Base-by-base conservation (phyloP, 805 yeast species). In the Lipomyces lipofer region DNA sequence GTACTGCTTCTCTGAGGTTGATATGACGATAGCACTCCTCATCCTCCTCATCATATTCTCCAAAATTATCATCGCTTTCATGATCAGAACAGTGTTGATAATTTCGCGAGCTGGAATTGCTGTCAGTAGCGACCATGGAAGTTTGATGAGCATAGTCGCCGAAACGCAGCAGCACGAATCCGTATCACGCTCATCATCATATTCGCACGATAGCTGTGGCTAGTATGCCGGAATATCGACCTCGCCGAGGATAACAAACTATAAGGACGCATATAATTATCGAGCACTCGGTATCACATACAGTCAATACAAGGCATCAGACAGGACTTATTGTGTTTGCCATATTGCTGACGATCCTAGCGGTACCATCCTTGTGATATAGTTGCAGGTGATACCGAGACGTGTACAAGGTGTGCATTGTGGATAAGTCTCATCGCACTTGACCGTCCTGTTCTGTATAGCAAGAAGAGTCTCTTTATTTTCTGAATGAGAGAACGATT, bases 231-330 rank as follows among this genome's bases (percentile, higher is more conserved):
- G 40, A 54, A 56, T 15, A 56, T 54, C 15, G 27, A 43, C 22
- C 13, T 39, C 15, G 51, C 59, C 17, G 47, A 15, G 12, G 47
- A 44, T 53, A 27, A 17, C 13, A 10, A 9, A 43, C 9, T n/a
- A 30, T 24, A 15, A 4, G 28, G 27, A 17, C 25, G 6, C 10
- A 33, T 6, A 2, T n/a, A 19, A 15, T 24, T n/a, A 29, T 32
- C 17, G 39, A 35, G n/a, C 21, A 33, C 19, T 33, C 22, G 12
- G n/a, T 9, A 42, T 3, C 8, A 12, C 59, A 30, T 33, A 49
- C 59, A n/a, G 27, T 56, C 60, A 28, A 56, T 7, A 56, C 60
- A 7, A 59, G 60, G 17, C 60, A 56, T 19, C 60, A 58, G 9
- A 43, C 39, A 24, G 47, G 45, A 35, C 54, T 53, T 7, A 24